Conservation (phyloP, 1,284 basidiomycete genomes). For the Trametes hirsuta region DNA sequence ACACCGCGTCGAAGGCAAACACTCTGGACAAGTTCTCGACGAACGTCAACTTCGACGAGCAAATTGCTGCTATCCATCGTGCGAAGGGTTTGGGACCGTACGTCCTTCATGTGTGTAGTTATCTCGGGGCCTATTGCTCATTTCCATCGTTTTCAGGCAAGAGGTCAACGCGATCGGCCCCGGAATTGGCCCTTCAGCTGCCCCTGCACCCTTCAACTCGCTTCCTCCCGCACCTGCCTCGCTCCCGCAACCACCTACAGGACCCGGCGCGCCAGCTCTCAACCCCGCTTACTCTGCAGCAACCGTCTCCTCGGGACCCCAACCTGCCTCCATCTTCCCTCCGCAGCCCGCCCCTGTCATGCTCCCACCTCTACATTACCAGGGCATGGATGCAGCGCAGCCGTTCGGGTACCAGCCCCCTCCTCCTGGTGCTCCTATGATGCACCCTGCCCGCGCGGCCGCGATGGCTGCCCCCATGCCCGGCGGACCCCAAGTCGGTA, state of each 20-base stretch:
- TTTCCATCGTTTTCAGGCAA: conserved; percentile 48
- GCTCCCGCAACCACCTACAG: conserved; percentile 61
- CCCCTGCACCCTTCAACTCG: conserved; percentile 60
- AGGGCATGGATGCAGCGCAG: conserved; percentile 74
- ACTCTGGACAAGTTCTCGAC: conserved; percentile 90
- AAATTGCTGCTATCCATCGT: conserved; percentile 92
- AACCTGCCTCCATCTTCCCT: conserved; percentile 72
- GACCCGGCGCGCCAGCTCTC: conserved; percentile 39
- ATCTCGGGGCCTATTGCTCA: conserved; percentile 3
- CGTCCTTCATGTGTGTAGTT: background rate
- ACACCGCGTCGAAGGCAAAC: conserved; percentile 87
- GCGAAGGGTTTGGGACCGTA: conserved; percentile 85
- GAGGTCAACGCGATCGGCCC: conserved; percentile 78
- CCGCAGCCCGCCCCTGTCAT: conserved; percentile 68
- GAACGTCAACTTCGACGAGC: conserved; percentile 91
- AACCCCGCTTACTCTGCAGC: conserved; percentile 68
- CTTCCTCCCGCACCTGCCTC: conserved; percentile 69
- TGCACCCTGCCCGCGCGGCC: conserved; percentile 44
- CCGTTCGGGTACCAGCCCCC: conserved; percentile 80
- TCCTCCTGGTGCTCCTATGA: conserved; percentile 36
- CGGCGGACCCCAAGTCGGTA: conserved; percentile 56
- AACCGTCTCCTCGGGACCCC: conserved; percentile 78
- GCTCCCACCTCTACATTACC: conserved; percentile 82
- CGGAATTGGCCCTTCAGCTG: conserved; percentile 79
- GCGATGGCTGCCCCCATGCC: conserved; percentile 36